Conservation (phyloP, 2,329 filamentous ascomycete species). For the Aspergillus melleus region DNA sequence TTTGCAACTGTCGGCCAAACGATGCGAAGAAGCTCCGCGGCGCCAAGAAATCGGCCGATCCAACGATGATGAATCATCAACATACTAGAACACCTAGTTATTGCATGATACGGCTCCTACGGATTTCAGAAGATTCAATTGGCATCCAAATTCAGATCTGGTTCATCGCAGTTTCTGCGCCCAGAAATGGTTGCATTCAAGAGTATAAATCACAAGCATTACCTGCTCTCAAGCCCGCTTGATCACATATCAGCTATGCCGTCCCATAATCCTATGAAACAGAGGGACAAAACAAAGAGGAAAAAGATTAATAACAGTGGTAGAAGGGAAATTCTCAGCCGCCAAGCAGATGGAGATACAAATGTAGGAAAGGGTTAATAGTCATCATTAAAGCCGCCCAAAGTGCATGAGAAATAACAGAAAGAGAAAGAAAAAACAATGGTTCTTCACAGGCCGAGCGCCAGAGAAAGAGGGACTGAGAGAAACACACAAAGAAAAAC, state of each 20-base stretch:
- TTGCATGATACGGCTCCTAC: no score
- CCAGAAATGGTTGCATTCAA: constrained; percentile 13
- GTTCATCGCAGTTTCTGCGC: not conserved
- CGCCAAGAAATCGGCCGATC: constrained; percentile 12
- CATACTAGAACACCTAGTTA: no score
- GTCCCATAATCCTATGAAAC: constrained; percentile 9
- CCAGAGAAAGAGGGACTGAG: not conserved
- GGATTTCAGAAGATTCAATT: not conserved
- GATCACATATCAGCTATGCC: constrained; percentile 21
- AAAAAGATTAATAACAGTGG: constrained; percentile 2
- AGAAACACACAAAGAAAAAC: constrained; percentile 4
- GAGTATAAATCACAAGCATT: constrained; percentile 23
- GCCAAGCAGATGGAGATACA: constrained; percentile 9
- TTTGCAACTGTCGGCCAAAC: not conserved
- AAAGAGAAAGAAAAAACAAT: not conserved
- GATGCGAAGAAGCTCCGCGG: constrained; percentile 10
- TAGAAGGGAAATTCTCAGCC: constrained; percentile 13
- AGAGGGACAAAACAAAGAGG: constrained; percentile 10
- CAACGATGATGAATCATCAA: not conserved
- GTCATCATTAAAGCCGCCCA: constrained; percentile 7
- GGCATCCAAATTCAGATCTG: not conserved
- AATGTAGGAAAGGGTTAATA: constrained; percentile 5
- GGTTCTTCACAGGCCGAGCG: not conserved
- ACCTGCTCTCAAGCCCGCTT: constrained; percentile 28
- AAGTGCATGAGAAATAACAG: constrained; percentile 5